Percentiles rank a stretch among this genome's conserved stretches.
Conservation (phyloP, 129 eudicot species). For the sunflower (Helianthus annuus) region DNA sequence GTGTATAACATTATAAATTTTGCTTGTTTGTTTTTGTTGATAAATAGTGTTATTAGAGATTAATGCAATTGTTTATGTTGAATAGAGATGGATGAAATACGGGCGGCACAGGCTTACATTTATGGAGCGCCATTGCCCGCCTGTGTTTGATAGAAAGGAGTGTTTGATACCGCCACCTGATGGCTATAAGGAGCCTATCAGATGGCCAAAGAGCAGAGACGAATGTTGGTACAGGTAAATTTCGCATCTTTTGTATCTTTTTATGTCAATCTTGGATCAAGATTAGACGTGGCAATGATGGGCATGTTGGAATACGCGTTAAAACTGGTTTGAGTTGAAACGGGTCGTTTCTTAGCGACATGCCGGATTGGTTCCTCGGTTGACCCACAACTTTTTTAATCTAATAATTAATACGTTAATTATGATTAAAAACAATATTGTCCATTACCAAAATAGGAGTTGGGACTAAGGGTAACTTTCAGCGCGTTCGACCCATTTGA, state of each 20-base stretch:
- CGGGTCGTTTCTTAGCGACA: background rate
- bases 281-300: background rate
- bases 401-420: no score
- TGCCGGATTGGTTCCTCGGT: background rate
- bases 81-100: slow-evolving; percentile 91
- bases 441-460: background rate
- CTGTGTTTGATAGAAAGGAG: slow-evolving; percentile 76
- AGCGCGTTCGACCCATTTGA: background rate
- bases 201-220: slow-evolving; percentile 93
- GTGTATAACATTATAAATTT: background rate
- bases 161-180: slow-evolving; percentile 96
- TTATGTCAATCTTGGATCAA: slow-evolving; percentile 41
- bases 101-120: slow-evolving; percentile 78
- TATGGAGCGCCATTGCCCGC: slow-evolving; percentile 95
- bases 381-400: background rate
- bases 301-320: background rate
- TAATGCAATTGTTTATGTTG: slow-evolving; percentile 12
- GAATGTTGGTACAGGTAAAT: slow-evolving; percentile 99
- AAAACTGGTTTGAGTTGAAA: background rate
- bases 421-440: background rate
- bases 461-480: background rate
- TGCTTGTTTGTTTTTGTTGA: slow-evolving; percentile 1
- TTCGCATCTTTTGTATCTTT: background rate
- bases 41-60: background rate
- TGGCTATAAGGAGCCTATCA: slow-evolving; percentile 88